Conservation (phyloP, 805 yeast genomes). For the Suhomyces tanzawaensis region DNA sequence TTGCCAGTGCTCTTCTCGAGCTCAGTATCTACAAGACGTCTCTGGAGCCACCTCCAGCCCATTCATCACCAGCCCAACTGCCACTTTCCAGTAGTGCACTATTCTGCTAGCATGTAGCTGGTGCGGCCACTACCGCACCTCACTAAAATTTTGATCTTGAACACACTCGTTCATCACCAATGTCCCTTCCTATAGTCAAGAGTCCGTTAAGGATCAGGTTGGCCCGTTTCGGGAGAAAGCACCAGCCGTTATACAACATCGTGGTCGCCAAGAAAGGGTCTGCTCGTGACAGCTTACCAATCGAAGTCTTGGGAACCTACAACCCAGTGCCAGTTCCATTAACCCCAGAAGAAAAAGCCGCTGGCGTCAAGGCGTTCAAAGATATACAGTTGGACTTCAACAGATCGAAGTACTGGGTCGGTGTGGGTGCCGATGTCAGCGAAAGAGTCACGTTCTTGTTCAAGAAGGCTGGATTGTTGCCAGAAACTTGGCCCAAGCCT, state of each 20-base stretch:
- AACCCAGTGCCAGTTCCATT: slow-evolving; percentile 77
- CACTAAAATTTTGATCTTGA: not conserved
- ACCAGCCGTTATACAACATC: slow-evolving; percentile 86
- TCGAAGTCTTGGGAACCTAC: slow-evolving; percentile 93
- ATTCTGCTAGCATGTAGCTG: no score
- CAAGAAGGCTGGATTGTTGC: slow-evolving; percentile 71
- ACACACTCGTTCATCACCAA: slow-evolving; percentile 50
- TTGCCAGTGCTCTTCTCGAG: no score
- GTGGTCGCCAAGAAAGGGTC: slow-evolving; percentile 75
- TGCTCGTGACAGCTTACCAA: slow-evolving; percentile 86
- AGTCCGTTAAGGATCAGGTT: slow-evolving; percentile 84
- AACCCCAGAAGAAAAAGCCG: slow-evolving; percentile 56
- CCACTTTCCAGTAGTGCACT: no score
- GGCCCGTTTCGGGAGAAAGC: slow-evolving; percentile 88
- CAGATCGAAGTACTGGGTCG: slow-evolving; percentile 93
- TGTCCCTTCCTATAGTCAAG: slow-evolving; percentile 33
- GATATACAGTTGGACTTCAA: slow-evolving; percentile 82
- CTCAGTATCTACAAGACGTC: no score
- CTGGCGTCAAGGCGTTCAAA: slow-evolving; percentile 63
- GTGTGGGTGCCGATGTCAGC: slow-evolving; percentile 95
- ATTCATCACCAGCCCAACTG: no score
- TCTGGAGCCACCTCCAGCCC: no score
- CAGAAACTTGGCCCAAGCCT: slow-evolving; percentile 59
- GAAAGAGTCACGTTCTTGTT: slow-evolving; percentile 75
- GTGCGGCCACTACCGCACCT: not conserved